A percentile compares a stretch with the other conserved stretches of the same genome.
Evolutionary conservation across 2,329 filamentous ascomycete genomes (phyloP).

Genomic region (Microsporum audouinii): DNA sequence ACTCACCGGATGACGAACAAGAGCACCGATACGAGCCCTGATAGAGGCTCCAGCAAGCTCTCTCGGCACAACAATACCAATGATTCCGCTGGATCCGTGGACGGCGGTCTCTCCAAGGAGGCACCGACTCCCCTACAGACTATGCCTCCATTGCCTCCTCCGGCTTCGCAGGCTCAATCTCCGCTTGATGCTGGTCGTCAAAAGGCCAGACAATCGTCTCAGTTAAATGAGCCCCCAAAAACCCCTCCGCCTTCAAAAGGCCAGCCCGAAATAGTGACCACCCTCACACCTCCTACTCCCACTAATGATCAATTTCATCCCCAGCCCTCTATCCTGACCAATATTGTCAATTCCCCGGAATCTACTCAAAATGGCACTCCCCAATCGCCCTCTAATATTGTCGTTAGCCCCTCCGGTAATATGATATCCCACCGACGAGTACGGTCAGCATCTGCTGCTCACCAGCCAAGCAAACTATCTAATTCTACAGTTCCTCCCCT

Average conservation of each 20-base stretch:
- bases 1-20: constrained; percentile 41
- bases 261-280: constrained; percentile 9
- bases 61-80: constrained; percentile 31
- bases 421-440: constrained; percentile 63
- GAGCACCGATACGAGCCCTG: constrained; percentile 39
- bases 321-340: constrained; percentile 19
- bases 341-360: constrained; percentile 32
- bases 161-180: constrained; percentile 18
- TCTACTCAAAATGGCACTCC: constrained; percentile 18
- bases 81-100: constrained; percentile 29
- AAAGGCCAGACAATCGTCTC: constrained; percentile 1
- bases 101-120: constrained; percentile 25
- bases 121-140: constrained; percentile 22
- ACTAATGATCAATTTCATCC: constrained; percentile 8
- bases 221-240: constrained; percentile 14
- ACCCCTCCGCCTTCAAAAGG: constrained; percentile 24
- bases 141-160: constrained; percentile 25
- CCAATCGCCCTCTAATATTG: constrained; percentile 35
- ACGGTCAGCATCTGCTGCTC: constrained; percentile 44
- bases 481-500: constrained; percentile 60
- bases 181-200: constrained; percentile 9
- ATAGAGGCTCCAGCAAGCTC: constrained; percentile 35
- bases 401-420: constrained; percentile 52
- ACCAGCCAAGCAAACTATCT: constrained; percentile 76
- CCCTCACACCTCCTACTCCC: constrained; percentile 12